Base-by-base conservation (phyloP, 2,329 filamentous ascomycete genomes). In the Colletotrichum nymphaeae region DNA sequence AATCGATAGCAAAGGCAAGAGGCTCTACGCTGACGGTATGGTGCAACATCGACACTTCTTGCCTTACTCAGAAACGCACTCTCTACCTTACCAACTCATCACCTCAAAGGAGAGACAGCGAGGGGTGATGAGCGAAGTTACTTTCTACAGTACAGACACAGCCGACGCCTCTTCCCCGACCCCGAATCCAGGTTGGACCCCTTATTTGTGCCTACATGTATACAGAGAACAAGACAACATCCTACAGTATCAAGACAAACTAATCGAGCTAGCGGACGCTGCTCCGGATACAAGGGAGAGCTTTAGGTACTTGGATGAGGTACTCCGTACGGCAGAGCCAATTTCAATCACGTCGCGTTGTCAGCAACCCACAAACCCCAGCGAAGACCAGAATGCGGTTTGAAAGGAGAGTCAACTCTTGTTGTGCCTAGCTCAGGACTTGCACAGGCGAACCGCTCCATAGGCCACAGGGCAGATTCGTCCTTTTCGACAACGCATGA, bases 181-280 rank as follows among this genome's bases (percentile, higher is more conserved):
- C 30, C 62, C 28, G 19, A 26, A 24, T 35, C 52, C n/a, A 19
- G 11, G 52, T 22, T 35, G 60, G 42, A 53, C 60, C 60, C 60
- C 42, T 63, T n/a, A 24, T 35, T 35, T 19, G 24, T 22, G 49
- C 19, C 26, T 35, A 7, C 42, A 24, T n/a, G 35, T 37, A 37
- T 14, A 42, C 37, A 28, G 30, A 28, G 14, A 37, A 32, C 53
- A 26, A 5, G 62, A 9, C 63, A 56, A 30, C 68, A 63, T 67
- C 63, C 59, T 56, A 56, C 37, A 28, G 55, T 46, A 67, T 56
- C 32, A 35, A 56, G n/a, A 68, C 9, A 57, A 57, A 5, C 9
- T 35, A n/a, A 30, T 28, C n/a, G 42, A 63, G 65, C 69, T 72
- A 69, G 59, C 69, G 69, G 69, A 72, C 65, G 66, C 69, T 63